Evolutionary conservation across 345 rosid species (phyloP), one percentile per base, ranked within the genome.

Genomic region (Luvunga scandens): DNA sequence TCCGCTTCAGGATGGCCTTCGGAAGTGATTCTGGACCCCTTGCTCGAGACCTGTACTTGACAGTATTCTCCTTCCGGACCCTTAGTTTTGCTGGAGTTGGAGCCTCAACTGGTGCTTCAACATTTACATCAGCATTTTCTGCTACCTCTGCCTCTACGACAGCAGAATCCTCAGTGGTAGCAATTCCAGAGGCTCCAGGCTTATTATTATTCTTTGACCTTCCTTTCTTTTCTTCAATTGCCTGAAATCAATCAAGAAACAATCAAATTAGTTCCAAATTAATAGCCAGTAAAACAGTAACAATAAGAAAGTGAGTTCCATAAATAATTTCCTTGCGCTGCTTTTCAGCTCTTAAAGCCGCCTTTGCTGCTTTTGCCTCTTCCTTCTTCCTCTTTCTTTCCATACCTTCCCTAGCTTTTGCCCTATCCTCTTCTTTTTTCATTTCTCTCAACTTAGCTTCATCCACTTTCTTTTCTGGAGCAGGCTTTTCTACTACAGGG

Each of bases 371-470:
- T 77, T 90, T 83, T 89, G 93, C 93, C 84, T 94, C 98, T 3
- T 98, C 98, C 87, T 83, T 75, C 85, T 89, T 97, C 89, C 90
- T 97, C 91, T 97, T 97, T 86, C 99, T 90, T 83, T 97, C 99
- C 90, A 89, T 81, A 63, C 97, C 98, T 81, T 84, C 95, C 86
- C 90, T 94, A 72, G 95, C 92, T 88, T 94, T 94, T 30, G 87
- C 97, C 21, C 90, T 84, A 83, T 96, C 98, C 88, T 91, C 97
- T 76, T 91, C 96, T 84, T 94, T 90, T 86, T 85, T 94, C 84
- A 90, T 89, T 86, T 94, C 99, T 88, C 87, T 97, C 85, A 89
- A 66, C 82, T 91, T 90, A 76, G 86, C 92, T 74, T 76, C 84
- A 83, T 91, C 98, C 33, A 90, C 84, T 68, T 79, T 81, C 69